These are phyloP conservation scores for Trametes sp. DNA, from an alignment of 1,284 basidiomycete species.

Conservation along the genomic window DNA sequence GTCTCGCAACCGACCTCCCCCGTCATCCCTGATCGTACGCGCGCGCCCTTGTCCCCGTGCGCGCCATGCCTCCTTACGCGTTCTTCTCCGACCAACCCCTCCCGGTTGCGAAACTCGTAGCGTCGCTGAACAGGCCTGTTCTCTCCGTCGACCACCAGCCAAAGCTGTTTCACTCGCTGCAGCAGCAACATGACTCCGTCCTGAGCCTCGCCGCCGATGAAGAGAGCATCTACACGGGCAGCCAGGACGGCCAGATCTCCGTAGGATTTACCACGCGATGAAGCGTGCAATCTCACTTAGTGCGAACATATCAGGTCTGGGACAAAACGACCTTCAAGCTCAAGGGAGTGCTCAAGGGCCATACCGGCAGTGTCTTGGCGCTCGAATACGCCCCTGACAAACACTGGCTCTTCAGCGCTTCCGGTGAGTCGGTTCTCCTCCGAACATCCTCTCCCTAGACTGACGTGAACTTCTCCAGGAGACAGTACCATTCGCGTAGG, in stretches of 20 bases:
- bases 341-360: conserved; percentile 80
- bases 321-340: conserved; percentile 75
- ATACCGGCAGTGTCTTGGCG: conserved; percentile 86
- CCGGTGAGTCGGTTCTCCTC: conserved; percentile 53
- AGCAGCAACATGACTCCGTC: conserved; percentile 73
- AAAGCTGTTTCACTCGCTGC: conserved; percentile 68
- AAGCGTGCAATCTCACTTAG: conserved; percentile 29
- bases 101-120: conserved; percentile 24
- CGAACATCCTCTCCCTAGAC: conserved; percentile 1
- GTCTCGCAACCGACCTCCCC: conserved; percentile 25
- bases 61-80: conserved; percentile 28
- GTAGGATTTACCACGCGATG: conserved; percentile 47
- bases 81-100: conserved; percentile 6
- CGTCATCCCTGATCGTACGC: conserved; percentile 35
- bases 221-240: conserved; percentile 83
- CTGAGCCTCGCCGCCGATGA: conserved; percentile 80
- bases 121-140: conserved; percentile 36
- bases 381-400: conserved; percentile 81
- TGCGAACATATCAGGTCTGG: conserved; percentile 71
- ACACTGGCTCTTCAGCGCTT: conserved; percentile 88
- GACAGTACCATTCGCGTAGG: conserved; percentile 86
- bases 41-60: conserved; percentile 8
- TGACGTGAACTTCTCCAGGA: conserved; percentile 50
- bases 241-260: conserved; percentile 79
- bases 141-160: conserved; percentile 31